phyloP scores from a whole-genome alignment of 805 yeast species.

The Lachancea lanzarotensis region DNA sequence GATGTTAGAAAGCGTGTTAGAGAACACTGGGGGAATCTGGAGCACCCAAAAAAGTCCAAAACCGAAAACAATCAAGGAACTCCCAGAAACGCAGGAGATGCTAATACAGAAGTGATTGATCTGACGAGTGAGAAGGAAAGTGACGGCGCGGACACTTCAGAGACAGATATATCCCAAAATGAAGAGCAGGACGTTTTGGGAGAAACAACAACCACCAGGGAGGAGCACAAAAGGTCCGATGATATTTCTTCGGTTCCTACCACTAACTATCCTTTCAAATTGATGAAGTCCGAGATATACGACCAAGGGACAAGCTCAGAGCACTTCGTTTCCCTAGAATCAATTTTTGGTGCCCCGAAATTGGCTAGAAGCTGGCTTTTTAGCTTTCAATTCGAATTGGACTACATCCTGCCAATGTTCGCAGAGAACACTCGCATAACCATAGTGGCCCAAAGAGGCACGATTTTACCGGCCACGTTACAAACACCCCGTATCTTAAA shows the following conservation, averaged over 20 bases:
- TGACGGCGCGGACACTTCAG: not conserved
- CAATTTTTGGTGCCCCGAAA: conserved; percentile 32
- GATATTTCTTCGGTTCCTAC: not conserved
- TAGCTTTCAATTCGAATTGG: conserved; percentile 43
- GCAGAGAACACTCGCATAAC: conserved; percentile 17
- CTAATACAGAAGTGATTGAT: conserved; percentile 2
- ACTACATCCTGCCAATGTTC: conserved; percentile 33
- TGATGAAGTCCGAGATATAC: conserved; percentile 20
- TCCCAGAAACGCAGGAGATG: not conserved
- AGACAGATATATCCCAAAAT: conserved; percentile 1
- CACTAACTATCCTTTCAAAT: conserved; percentile 13
- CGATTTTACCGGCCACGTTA: conserved; percentile 21
- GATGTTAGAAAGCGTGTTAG: conserved; percentile 16
- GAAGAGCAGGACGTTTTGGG: not conserved
- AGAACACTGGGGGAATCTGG: conserved; percentile 16
- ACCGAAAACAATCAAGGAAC: not conserved
- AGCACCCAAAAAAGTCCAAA: conserved; percentile 5
- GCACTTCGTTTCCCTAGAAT: conserved; percentile 23
- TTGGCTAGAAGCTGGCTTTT: conserved; percentile 39
- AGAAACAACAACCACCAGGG: not conserved
- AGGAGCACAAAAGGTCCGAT: not conserved
- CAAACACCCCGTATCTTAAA: conserved; percentile 6
- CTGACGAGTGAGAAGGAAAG: conserved; percentile 5
- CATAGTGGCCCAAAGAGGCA: conserved; percentile 31
- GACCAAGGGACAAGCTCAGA: conserved; percentile 10